A percentile compares a stretch with the other conserved stretches of the same genome.
These are phyloP conservation scores for Papilionanthe hybrid DNA, from an alignment of 116 monocot species.

Conservation along the genomic window DNA sequence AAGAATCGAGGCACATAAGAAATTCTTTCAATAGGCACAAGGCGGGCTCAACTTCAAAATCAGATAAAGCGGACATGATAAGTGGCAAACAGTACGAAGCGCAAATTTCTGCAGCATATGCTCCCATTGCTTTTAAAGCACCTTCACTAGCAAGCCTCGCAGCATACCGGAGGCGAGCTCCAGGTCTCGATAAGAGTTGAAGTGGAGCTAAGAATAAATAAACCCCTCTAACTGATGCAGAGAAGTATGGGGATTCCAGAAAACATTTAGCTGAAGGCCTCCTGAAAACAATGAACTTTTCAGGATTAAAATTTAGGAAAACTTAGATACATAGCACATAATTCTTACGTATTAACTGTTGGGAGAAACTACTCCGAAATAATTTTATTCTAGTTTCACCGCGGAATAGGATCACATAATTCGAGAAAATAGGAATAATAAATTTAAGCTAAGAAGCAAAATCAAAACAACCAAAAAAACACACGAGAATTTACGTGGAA, in stretches of 20 bases:
- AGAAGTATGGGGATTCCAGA: slow-evolving; percentile 70
- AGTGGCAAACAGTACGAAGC: slow-evolving; percentile 60
- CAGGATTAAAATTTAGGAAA: background rate
- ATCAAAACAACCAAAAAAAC: no score
- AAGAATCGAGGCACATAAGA: slow-evolving; percentile 57
- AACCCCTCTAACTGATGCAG: slow-evolving; percentile 56
- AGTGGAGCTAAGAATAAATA: slow-evolving; percentile 85
- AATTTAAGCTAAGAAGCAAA: no score
- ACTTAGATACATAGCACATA: background rate
- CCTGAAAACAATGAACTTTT: slow-evolving; percentile 34
- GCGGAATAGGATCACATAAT: no score
- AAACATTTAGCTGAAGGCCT: slow-evolving; percentile 81
- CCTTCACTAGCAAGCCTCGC: slow-evolving; percentile 70
- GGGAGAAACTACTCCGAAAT: no score
- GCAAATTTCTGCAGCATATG: slow-evolving; percentile 82
- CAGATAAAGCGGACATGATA: slow-evolving; percentile 52
- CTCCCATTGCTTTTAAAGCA: slow-evolving; percentile 69
- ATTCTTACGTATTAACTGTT: no score
- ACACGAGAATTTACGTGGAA: no score
- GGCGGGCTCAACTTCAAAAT: slow-evolving; percentile 73
- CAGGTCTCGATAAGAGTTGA: slow-evolving; percentile 58
- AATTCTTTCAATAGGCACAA: slow-evolving; percentile 72
- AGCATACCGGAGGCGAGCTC: slow-evolving; percentile 62
- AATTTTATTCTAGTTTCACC: no score
- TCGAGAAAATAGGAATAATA: no score